Percentiles rank a stretch among this genome's conserved stretches.
Conservation (phyloP, 306 rosid genomes). For the Quillaja saponaria region DNA sequence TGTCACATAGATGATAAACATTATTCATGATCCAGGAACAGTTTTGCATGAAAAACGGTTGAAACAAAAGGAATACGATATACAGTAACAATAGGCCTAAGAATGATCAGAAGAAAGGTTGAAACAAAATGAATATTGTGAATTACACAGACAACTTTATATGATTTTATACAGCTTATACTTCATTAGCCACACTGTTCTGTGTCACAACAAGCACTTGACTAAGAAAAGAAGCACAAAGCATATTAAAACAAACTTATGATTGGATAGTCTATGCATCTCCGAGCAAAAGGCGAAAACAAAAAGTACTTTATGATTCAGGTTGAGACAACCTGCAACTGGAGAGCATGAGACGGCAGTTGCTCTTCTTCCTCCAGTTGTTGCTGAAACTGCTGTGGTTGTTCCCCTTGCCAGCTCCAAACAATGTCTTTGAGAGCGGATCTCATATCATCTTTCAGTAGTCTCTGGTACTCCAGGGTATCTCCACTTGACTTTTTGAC, state of each 20-base stretch:
- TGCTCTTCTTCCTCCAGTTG: slow-evolving; percentile 37
- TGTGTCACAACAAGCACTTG: slow-evolving; percentile 4
- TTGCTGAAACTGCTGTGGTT: slow-evolving; percentile 44
- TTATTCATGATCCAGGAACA: no score
- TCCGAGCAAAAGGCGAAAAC: no score
- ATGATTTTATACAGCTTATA: slow-evolving; percentile 4
- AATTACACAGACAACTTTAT: slow-evolving; percentile 10
- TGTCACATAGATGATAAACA: no score
- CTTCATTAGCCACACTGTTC: slow-evolving; percentile 15
- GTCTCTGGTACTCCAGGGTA: slow-evolving; percentile 70
- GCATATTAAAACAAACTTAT: slow-evolving; percentile 21
- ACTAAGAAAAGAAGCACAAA: slow-evolving; percentile 9
- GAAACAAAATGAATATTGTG: slow-evolving; percentile 15
- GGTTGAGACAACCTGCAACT: slow-evolving; percentile 24
- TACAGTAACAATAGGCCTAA: not conserved
- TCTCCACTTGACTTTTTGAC: slow-evolving; percentile 74
- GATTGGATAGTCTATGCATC: not conserved
- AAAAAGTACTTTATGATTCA: slow-evolving; percentile 15
- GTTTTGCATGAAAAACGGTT: not conserved
- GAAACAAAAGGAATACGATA: not conserved
- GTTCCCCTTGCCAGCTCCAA: slow-evolving; percentile 93
- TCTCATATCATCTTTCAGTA: slow-evolving; percentile 67
- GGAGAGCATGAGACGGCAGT: slow-evolving; percentile 32
- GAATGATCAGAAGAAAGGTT: not conserved
- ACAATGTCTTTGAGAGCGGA: slow-evolving; percentile 87